Evolutionary conservation across 371 early-diverging fungal species (phyloP).

Genomic region (Thermomucor indicae-seudaticae): DNA sequence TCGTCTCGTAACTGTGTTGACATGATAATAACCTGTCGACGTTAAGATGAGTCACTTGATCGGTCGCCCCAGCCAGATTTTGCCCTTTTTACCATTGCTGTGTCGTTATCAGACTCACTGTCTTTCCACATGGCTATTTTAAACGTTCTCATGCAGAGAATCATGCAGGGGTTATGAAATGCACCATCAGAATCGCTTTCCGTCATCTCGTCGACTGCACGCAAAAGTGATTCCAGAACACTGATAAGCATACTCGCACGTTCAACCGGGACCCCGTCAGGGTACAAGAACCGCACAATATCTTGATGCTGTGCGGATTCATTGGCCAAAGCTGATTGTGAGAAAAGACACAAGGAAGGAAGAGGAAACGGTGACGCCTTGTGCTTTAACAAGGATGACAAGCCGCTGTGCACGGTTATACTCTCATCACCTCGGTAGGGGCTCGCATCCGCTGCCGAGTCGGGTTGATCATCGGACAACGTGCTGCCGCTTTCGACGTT

Average conservation of each 20-base stretch:
- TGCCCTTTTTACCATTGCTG: not conserved
- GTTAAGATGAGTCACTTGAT: no score
- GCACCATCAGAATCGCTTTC: not conserved
- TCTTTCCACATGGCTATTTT: not conserved
- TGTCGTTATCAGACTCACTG: not conserved
- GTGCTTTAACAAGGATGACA: not conserved
- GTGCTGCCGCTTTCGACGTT: no score
- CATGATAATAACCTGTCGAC: no score
- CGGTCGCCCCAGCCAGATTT: no score
- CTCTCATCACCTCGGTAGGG: no score
- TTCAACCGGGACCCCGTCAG: not conserved
- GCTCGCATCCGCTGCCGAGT: no score
- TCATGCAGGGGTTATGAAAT: not conserved
- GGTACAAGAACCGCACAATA: not conserved
- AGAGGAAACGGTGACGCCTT: not conserved
- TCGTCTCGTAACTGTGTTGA: no score
- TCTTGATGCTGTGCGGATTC: not conserved
- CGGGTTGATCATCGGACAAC: no score
- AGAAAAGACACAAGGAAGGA: not conserved
- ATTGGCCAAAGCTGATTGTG: not conserved
- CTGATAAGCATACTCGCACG: not conserved
- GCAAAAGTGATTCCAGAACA: not conserved
- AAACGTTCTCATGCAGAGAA: not conserved
- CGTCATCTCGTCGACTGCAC: not conserved
- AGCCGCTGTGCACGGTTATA: not conserved